These are phyloP conservation scores for Baorangia bicolor DNA, from an alignment of 768 basidiomycete genomes.

Conservation along the genomic window DNA sequence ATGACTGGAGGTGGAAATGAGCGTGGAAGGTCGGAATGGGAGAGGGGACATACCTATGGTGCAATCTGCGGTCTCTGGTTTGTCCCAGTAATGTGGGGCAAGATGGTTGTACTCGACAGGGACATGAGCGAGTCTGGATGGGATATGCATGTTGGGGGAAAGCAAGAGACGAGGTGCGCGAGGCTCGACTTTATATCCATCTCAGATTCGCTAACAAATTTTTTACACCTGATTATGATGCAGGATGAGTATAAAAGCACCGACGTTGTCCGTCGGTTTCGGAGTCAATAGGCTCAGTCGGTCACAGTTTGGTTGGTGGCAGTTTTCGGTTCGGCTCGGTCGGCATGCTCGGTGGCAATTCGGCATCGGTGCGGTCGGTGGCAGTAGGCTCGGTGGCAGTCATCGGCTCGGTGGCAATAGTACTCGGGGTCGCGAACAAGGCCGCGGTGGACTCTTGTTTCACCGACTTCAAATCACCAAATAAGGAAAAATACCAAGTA, in stretches of 20 bases:
- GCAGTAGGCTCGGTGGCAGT: neutral
- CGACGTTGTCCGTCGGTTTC: constrained; percentile 4
- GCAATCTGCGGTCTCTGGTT: constrained; percentile 74
- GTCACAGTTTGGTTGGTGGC: too few species aligned
- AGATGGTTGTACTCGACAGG: too few species aligned
- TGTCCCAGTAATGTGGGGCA: constrained; percentile 71
- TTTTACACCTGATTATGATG: neutral
- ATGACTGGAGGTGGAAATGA: constrained; percentile 36
- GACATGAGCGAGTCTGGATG: too few species aligned
- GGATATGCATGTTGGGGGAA: too few species aligned
- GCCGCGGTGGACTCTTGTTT: neutral
- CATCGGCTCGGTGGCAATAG: neutral
- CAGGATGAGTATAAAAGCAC: too few species aligned
- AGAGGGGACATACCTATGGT: constrained; percentile 56
- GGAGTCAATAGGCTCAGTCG: constrained; percentile 1
- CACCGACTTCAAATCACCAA: neutral
- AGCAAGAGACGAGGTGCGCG: too few species aligned
- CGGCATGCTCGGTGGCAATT: neutral
- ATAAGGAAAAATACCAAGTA: neutral
- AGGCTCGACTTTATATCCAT: constrained; percentile 10
- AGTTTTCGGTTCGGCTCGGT: too few species aligned
- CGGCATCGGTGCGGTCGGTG: too few species aligned
- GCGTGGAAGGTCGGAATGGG: neutral
- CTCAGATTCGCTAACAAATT: neutral
- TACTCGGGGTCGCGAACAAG: neutral